A percentile compares a stretch with the other conserved stretches of the same genome.
Evolutionary conservation across 2,329 filamentous ascomycete genomes (phyloP).

Genomic region (Penicillium sp.): DNA sequence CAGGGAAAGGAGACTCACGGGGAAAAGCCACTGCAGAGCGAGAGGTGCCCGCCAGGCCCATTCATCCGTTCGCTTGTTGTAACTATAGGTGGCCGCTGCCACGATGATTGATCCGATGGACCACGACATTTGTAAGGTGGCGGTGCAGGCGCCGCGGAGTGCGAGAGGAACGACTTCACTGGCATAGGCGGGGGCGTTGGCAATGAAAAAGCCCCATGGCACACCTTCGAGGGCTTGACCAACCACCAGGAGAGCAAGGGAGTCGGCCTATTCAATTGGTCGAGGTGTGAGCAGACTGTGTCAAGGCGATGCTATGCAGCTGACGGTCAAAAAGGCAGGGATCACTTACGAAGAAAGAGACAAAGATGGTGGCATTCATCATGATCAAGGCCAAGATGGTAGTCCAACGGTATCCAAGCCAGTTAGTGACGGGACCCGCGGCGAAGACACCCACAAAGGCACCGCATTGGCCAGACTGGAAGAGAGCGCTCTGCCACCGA

Average conservation of each 20-base stretch:
- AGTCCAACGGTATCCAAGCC: constrained; percentile 55
- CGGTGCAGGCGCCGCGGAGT: constrained; percentile 23
- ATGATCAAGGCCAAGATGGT: constrained; percentile 52
- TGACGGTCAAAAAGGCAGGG: too few relatives aligned
- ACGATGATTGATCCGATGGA: constrained; percentile 27
- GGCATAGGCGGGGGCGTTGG: constrained; percentile 26
- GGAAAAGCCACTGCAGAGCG: constrained; percentile 28
- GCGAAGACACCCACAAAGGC: constrained; percentile 56
- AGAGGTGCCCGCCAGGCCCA: constrained; percentile 26
- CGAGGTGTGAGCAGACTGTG: background rate
- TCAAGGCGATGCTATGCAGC: background rate
- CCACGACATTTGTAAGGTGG: constrained; percentile 27
- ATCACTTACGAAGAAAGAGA: constrained; percentile 50
- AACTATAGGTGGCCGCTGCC: constrained; percentile 20
- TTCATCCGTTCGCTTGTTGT: constrained; percentile 15
- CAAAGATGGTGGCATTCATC: constrained; percentile 55
- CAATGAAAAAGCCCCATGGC: constrained; percentile 29
- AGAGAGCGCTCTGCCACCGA: constrained; percentile 51
- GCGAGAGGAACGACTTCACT: constrained; percentile 24
- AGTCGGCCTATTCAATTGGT: constrained; percentile 27
- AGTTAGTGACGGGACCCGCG: constrained; percentile 55
- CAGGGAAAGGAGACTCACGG: constrained; percentile 13
- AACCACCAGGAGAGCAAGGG: constrained; percentile 37
- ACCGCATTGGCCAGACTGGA: constrained; percentile 51
- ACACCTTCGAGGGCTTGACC: constrained; percentile 28